Evolutionary conservation across 2,329 filamentous ascomycete genomes (phyloP), one percentile per base, ranked within the genome.

Genomic region (Colletotrichum abscissum): DNA sequence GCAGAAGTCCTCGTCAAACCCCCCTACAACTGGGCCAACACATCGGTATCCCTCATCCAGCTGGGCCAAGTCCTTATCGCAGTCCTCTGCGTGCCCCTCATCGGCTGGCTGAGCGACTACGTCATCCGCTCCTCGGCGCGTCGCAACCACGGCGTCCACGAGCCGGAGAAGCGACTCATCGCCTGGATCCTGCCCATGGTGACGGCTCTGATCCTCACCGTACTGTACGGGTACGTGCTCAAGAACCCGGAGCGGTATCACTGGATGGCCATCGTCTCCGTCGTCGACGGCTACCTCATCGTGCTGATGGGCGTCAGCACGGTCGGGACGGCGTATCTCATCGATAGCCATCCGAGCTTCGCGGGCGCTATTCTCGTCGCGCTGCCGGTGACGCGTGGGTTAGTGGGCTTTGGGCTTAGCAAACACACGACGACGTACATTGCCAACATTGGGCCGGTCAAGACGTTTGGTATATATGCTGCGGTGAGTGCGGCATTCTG

Each of bases 121-220:
- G 49, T 72, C 64, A 74, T 72, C 60, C 72, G 69, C 28, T 62
- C 38, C 19, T 60, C 81, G 1, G 82, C 84, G 0, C 81, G 83
- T 2, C 81, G 79, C 8, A 86, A 86, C 69, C 78, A 80, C 9
- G 84, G 84, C 5, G 77, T 86, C 5, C 81, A 80, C 64, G 84
- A 86, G 69, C 80, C 84, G 0, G 84, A 86, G 65, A 81, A 85
- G 42, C 79, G 84, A 2, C 77, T 86, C 19, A 35, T 72, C 22
- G 69, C 60, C 11, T 72, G 69, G 69, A 66, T 74, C 35, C 49
- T 73, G 7, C 69, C 72, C 8, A 68, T 72, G 63, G 54, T 58
- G n/a, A 65, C 59, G 14, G 72, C 72, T 12, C 24, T 73, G 9
- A 28, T 72, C n/a, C n/a, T 68, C 4, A 72, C 69, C 1, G 52